Evolutionary conservation across 495 filamentous ascomycete species (phyloP).

Genomic region (Letharia columbiana): DNA sequence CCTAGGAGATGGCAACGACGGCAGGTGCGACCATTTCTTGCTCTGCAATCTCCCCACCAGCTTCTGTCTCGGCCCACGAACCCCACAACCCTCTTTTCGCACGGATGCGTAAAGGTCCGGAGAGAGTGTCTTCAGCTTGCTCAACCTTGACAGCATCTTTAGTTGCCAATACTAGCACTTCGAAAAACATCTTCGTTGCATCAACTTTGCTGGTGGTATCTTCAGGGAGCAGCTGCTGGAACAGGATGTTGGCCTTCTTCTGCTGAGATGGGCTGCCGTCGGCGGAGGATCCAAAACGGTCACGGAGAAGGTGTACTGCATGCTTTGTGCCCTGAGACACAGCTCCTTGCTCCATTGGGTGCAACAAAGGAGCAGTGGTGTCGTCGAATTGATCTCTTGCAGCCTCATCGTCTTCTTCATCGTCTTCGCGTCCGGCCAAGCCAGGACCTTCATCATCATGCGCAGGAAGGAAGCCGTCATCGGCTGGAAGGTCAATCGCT

Average conservation of each 20-base stretch:
- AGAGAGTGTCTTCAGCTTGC: constrained; percentile 64
- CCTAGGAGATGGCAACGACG: constrained; percentile 12
- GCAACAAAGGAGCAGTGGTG: constrained; percentile 60
- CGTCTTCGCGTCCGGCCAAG: constrained; percentile 21
- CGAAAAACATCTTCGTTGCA: constrained; percentile 99
- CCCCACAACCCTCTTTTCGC: constrained; percentile 92
- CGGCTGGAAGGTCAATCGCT: constrained; percentile 57
- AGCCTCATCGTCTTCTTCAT: constrained; percentile 21
- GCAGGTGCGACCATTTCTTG: constrained; percentile 27
- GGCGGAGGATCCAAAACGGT: constrained; percentile 64
- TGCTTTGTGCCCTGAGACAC: constrained; percentile 87
- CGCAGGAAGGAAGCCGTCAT: constrained; percentile 43
- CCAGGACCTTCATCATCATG: constrained; percentile 47
- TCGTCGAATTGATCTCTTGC: constrained; percentile 58
- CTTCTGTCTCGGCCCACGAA: constrained; percentile 82
- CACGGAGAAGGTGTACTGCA: constrained; percentile 87
- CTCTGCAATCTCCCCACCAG: constrained; percentile 48
- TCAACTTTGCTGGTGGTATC: constrained; percentile 67
- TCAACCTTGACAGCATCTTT: constrained; percentile 99
- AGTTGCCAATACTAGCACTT: constrained; percentile 87
- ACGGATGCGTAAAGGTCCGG: constrained; percentile 67
- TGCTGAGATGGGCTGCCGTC: constrained; percentile 48
- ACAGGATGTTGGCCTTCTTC: constrained; percentile 69
- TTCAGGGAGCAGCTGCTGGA: constrained; percentile 87
- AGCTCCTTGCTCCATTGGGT: constrained; percentile 71